Evolutionary conservation across 2,329 filamentous ascomycete genomes (phyloP), one percentile per base, ranked within the genome.

Genomic region (Cephalotrichum gorgonifer): DNA sequence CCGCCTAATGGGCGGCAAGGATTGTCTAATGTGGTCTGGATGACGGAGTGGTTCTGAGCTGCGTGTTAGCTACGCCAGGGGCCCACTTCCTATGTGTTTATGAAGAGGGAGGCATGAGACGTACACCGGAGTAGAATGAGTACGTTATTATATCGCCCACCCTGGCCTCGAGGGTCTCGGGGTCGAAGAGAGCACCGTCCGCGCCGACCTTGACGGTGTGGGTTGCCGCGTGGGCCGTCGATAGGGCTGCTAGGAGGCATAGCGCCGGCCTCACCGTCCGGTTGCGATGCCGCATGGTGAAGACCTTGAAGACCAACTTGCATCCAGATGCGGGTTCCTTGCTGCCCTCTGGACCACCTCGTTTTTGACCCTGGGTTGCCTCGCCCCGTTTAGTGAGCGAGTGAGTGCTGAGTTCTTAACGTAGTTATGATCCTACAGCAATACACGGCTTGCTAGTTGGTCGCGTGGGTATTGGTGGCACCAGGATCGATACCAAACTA

Each of bases 91-190:
- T 14, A 38, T n/a, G 11, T 20, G 15, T n/a, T n/a, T n/a, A n/a
- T 20, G 12, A 11, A 8, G 6, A 5, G 11, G 23, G 35, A 41
- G 9, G 20, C 35, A 4, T 5, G 4, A 33, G 41, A 44, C 46
- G 44, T 52, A 62, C 64, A 54, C 58, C 65, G 5, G 68, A 60
- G 44, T 64, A 68, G 60, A 69, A 71, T 44, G 60, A 57, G 54
- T 69, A 71, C 20, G 64, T 67, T 50, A 71, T 56, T 2, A 64
- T 62, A 43, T 71, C 68, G 14, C 68, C 68, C 3, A 56, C 50
- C 23, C 57, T 51, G 2, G 66, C 66, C 7, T 52, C 56, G 12
- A 70, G 42, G 2, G 55, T 60, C 31, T 67, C 58, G 1, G 68
- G 68, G 31, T 60, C 58, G 53, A 71, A 72, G 48, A 57, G 58